phyloP scores from a whole-genome alignment of 2,329 filamentous ascomycete genomes.

The Trichoderma koningii region DNA sequence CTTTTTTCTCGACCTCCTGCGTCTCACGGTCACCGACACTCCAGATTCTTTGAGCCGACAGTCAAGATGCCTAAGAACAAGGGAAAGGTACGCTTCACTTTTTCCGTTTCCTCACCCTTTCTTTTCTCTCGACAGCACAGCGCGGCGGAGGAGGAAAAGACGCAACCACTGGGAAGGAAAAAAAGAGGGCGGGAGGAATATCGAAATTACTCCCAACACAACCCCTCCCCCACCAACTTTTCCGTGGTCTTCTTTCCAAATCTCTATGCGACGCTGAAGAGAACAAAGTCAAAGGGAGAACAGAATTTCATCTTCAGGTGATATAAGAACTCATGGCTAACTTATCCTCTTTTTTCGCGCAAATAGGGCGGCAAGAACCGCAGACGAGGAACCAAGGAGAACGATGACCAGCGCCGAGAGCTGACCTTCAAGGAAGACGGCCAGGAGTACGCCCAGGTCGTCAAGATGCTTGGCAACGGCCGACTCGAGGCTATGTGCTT shows the following conservation, averaged over 20 bases:
- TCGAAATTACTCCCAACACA: not conserved
- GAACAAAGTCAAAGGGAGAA: not conserved
- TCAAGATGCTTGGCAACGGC: slow-evolving; percentile 96
- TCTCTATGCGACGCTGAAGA: not conserved
- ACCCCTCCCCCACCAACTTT: slow-evolving; percentile 24
- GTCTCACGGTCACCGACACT: slow-evolving; percentile 23
- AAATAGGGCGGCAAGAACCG: slow-evolving; percentile 94
- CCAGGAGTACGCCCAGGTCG: slow-evolving; percentile 61
- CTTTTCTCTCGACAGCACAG: slow-evolving; percentile 10
- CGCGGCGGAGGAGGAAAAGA: not conserved
- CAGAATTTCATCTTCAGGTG: not conserved
- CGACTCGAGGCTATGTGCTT: slow-evolving; percentile 93
- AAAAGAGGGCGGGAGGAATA: not conserved
- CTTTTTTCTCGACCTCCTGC: slow-evolving; percentile 6
- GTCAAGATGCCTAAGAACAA: slow-evolving; percentile 95
- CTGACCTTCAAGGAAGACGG: slow-evolving; percentile 98
- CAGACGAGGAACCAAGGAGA: slow-evolving; percentile 98
- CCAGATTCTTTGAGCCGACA: slow-evolving; percentile 24
- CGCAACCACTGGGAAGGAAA: not conserved
- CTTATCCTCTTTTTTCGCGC: not conserved
- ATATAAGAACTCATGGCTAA: slow-evolving; percentile 2
- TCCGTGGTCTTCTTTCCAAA: not conserved
- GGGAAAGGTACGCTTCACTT: slow-evolving; percentile 74
- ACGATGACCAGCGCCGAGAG: slow-evolving; percentile 98
- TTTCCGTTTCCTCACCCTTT: not conserved